Evolutionary conservation across 306 rosid species (phyloP).

Genomic region (Fagus sylvatica): DNA sequence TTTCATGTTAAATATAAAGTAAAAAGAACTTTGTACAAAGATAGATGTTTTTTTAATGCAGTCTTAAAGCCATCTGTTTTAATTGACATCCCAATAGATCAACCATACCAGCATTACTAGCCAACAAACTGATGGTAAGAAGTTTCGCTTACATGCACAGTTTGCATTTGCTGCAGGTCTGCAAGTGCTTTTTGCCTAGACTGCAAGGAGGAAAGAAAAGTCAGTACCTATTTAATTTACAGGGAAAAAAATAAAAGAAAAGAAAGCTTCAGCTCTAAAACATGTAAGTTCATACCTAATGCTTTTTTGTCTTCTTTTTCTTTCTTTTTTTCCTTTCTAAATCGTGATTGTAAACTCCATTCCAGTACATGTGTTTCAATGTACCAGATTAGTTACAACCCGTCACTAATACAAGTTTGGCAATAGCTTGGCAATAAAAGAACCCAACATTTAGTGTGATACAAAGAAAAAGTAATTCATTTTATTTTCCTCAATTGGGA

Average conservation of each 20-base stretch:
- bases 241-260: not conserved
- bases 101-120: not conserved
- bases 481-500: no score
- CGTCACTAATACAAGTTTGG: not conserved
- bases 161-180: slow-evolving; percentile 88
- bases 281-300: not conserved
- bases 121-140: not conserved
- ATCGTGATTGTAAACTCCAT: no score
- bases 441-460: no score
- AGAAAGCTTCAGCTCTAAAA: not conserved
- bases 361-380: not conserved
- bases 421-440: no score
- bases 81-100: not conserved
- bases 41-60: no score
- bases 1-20: no score
- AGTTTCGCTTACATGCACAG: slow-evolving; percentile 63
- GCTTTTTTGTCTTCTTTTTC: not conserved
- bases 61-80: not conserved
- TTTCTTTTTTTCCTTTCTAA: not conserved
- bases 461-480: no score
- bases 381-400: not conserved
- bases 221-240: not conserved
- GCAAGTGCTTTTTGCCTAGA: slow-evolving; percentile 92
- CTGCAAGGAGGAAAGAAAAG: slow-evolving; percentile 33
- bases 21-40: no score